These are phyloP conservation scores for Yamadazyma membranifaciens DNA, from an alignment of 1,139 yeast species.

Conservation along the genomic window DNA sequence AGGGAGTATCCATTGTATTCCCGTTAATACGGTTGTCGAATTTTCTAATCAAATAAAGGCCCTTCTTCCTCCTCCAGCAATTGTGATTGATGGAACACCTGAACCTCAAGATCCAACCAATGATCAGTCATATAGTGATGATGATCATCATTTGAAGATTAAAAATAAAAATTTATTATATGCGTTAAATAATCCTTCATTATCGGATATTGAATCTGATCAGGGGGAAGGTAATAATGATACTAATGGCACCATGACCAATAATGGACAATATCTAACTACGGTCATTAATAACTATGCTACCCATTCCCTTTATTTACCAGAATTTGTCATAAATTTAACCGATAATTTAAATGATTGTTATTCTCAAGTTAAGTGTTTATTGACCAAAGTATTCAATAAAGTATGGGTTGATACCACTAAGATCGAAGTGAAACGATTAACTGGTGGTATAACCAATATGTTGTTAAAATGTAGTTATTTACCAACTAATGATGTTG, in stretches of 20 bases:
- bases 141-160: conserved; percentile 18
- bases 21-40: conserved; percentile 27
- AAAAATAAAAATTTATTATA: conserved; percentile 40
- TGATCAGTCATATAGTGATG: conserved; percentile 2
- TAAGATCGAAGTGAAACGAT: conserved; percentile 30
- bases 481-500: conserved; percentile 26
- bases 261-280: conserved; percentile 10
- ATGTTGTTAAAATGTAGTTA: conserved; percentile 58
- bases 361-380: conserved; percentile 30
- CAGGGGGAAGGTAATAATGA: conserved; percentile 13
- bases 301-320: conserved; percentile 40
- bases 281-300: conserved; percentile 26
- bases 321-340: conserved; percentile 35
- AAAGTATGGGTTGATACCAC: conserved; percentile 25
- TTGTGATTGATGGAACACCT: conserved; percentile 2
- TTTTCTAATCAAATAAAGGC: conserved; percentile 10
- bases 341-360: conserved; percentile 28
- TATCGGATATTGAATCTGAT: conserved; percentile 38
- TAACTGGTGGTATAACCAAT: conserved; percentile 83
- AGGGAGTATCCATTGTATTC: conserved; percentile 39
- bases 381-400: conserved; percentile 37
- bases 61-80: conserved; percentile 9
- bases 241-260: neutral
- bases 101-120: conserved; percentile 2
- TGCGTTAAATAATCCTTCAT: conserved; percentile 43